Base-by-base conservation (phyloP, 345 rosid genomes). In the Microthlaspi erraticum region DNA sequence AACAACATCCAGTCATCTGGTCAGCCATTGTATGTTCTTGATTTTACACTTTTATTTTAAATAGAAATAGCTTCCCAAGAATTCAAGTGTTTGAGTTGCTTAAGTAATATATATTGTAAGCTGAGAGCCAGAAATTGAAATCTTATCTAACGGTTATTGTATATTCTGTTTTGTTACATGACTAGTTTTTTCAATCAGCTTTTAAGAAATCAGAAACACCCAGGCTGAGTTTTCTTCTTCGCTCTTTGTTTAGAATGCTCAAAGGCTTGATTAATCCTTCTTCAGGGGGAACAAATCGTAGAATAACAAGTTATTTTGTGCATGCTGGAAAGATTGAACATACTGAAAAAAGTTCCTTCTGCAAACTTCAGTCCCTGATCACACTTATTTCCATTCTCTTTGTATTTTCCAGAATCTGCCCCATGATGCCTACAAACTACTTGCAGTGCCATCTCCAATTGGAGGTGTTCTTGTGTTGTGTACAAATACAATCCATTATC, bases 1-100 rank as follows among this genome's bases (percentile, higher is more conserved):
- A 91, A 86, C 98, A 89, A 78, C 96, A 93, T 70, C 97, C 99
- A 19, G 91, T 94, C 77, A 91, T 94, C 83, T 94, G 97, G 97
- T 91, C 99, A 75, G 87, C 90, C 66, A 66, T 59, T 82, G 99
- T 94, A 89, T 73, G 94, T 83, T 85, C 67, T 61, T 70, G 62
- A 69, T 73, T 72, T 61, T 66, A 43, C 56, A 10, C 71, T 57
- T 41, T 33, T 41, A 19, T 48, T 13, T 44, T 53, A 14, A 45
- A 44, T 20, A 37, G 13, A 23, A 10, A 3, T 69, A 46, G 41
- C 53, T 61, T 68, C 39, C 43, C 57, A 43, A 44, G 45, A 52
- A 68, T 55, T 55, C 12, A 60, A 44, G 61, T 44, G 18, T n/a
- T 32, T 39, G 39, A 66, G 60, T 33, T 45, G 38, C 51, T 37